These are phyloP conservation scores for Diplodia scrobiculata DNA, from an alignment of 2,329 filamentous ascomycete genomes.

Conservation along the genomic window DNA sequence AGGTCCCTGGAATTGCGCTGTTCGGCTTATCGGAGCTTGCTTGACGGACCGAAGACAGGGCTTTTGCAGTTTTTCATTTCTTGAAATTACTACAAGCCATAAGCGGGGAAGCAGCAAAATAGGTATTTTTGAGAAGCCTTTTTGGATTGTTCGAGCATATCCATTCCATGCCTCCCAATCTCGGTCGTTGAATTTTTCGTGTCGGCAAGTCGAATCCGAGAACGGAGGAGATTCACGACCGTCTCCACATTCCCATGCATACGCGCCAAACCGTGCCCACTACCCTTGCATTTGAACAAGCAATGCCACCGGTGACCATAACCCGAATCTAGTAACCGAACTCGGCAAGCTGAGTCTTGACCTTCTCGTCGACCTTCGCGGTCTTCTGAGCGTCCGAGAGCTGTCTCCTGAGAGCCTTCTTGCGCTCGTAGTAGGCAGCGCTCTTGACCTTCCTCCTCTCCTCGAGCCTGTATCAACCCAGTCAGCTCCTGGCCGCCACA, in stretches of 20 bases:
- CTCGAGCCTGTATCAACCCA: conserved; percentile 70
- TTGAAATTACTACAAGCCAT: conserved; percentile 29
- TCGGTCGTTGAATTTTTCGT: conserved; percentile 28
- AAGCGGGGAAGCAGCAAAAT: conserved; percentile 29
- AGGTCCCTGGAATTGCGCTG: not conserved
- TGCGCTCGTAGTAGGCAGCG: conserved; percentile 99
- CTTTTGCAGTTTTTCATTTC: conserved; percentile 27
- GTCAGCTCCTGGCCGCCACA: conserved; percentile 33
- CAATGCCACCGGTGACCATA: conserved; percentile 29
- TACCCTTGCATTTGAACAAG: conserved; percentile 26
- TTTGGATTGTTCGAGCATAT: conserved; percentile 28
- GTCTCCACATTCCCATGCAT: conserved; percentile 30
- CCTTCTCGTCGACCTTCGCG: conserved; percentile 83
- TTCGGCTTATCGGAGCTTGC: not conserved
- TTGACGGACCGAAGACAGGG: not conserved
- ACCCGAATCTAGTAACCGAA: conserved; percentile 76
- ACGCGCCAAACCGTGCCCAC: conserved; percentile 29
- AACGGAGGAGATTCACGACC: conserved; percentile 27
- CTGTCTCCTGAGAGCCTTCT: conserved; percentile 93
- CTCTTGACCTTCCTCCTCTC: conserved; percentile 99
- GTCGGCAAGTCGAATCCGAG: conserved; percentile 29
- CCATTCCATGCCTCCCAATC: conserved; percentile 30
- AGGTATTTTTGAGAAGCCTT: conserved; percentile 30
- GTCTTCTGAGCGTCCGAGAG: conserved; percentile 90
- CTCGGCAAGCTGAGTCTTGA: conserved; percentile 81